These are phyloP conservation scores for Lentinula aciculospora DNA, from an alignment of 768 basidiomycete genomes.

Conservation along the genomic window DNA sequence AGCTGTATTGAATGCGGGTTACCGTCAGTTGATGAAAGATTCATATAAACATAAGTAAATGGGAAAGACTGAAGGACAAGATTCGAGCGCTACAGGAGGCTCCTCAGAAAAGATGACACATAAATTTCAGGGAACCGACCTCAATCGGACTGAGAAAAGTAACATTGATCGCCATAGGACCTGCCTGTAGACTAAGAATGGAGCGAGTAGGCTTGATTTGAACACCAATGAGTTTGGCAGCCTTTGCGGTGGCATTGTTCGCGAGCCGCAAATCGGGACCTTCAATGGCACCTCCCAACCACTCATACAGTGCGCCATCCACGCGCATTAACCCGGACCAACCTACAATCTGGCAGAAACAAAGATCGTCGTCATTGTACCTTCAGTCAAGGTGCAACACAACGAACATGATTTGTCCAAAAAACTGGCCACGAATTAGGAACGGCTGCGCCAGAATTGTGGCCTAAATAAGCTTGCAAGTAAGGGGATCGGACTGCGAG, in stretches of 20 bases:
- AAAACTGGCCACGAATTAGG: conserved; percentile 10
- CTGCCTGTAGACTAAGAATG: conserved; percentile 43
- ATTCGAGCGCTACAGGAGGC: conserved; percentile 8
- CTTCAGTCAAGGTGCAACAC: neutral
- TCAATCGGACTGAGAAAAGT: conserved; percentile 40
- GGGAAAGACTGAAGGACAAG: conserved; percentile 23
- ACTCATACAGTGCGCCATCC: conserved; percentile 10
- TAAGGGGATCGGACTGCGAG: conserved; percentile 21
- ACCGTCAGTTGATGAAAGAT: conserved; percentile 18
- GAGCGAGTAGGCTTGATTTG: conserved; percentile 15
- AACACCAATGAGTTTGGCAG: conserved; percentile 1
- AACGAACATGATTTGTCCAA: conserved; percentile 12
- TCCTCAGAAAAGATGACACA: neutral
- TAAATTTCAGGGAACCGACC: conserved; percentile 1
- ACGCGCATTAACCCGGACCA: conserved; percentile 12
- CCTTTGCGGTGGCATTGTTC: neutral
- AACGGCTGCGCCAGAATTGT: neutral
- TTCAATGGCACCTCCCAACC: conserved; percentile 6
- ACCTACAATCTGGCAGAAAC: neutral
- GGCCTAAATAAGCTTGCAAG: conserved; percentile 12
- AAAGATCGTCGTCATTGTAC: neutral
- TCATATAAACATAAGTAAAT: conserved; percentile 24
- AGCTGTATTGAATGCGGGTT: conserved; percentile 19
- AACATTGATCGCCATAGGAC: conserved; percentile 42
- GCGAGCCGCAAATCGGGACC: conserved; percentile 7